Percentiles rank a stretch among this genome's conserved stretches.
phyloP scores from a whole-genome alignment of 2,329 filamentous ascomycete genomes.

The Hypoxylon sp. region DNA sequence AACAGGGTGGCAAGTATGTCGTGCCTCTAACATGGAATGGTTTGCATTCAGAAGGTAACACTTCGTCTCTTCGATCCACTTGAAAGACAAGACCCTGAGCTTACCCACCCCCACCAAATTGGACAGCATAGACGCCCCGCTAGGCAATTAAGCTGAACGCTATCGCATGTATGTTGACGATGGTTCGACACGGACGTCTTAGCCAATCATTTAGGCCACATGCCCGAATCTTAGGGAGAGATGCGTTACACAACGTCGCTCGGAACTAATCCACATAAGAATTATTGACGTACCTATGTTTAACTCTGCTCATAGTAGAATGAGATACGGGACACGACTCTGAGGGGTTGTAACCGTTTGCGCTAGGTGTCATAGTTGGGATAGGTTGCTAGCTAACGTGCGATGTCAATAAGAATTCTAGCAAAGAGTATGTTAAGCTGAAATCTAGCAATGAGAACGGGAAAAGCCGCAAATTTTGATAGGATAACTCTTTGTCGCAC shows the following conservation, averaged over 20 bases:
- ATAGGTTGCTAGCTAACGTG: conserved; percentile 1
- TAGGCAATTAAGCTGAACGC: conserved; percentile 15
- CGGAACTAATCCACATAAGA: background rate
- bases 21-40: background rate
- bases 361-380: conserved; percentile 11
- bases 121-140: no score
- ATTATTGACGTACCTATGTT: background rate
- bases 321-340: conserved; percentile 12
- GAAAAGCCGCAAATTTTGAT: conserved; percentile 1
- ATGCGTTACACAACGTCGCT: conserved; percentile 17
- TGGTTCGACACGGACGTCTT: conserved; percentile 15
- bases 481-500: conserved; percentile 5
- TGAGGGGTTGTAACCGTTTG: conserved; percentile 13
- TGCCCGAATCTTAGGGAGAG: conserved; percentile 28
- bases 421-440: background rate
- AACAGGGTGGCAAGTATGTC: no score
- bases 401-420: background rate
- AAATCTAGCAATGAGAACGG: no score
- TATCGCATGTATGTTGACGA: conserved; percentile 11
- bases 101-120: no score
- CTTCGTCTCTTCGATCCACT: conserved; percentile 14
- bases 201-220: conserved; percentile 45
- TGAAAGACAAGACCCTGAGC: conserved; percentile 28
- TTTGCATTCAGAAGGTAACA: conserved; percentile 25
- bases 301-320: background rate